Base-by-base conservation (phyloP, 495 filamentous ascomycete species). In the Pyronema domesticum region DNA sequence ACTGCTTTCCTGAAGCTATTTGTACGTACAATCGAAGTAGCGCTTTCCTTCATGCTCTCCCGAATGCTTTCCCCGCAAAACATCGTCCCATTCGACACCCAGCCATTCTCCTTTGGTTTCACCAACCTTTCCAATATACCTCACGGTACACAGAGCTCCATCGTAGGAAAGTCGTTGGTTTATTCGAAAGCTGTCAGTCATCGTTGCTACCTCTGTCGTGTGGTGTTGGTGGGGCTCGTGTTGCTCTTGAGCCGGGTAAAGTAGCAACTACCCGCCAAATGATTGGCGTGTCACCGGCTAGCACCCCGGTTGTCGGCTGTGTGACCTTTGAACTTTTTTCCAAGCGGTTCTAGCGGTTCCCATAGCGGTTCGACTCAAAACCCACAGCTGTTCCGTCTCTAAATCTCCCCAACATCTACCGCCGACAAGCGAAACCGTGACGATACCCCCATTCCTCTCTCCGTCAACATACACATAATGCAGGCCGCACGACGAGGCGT, bases 61-160 rank as follows among this genome's bases (percentile, higher is more conserved):
- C 56, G 86, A 76, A 70, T 98, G 88, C 71, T 95, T 96, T 34
- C 91, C 93, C 62, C 86, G 72, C 40, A 70, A 71, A 52, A 78
- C 71, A 61, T 94, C 83, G 68, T 96, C 91, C 93, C 93, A 98
- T 73, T 98, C 91, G 15, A 96, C 86, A 23, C 91, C 91, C 15
- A 98, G 72, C 93, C 91, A 96, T 61, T 76, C 73, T 34, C 86
- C 86, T 17, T 75, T 71, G 15, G 86, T 91, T 37, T 82, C 83
- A 51, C 77, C 72, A 14, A 98, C 79, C 37, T 71, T 64, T 46
- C 91, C 91, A 58, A 84, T 71, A 62, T 87, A 95, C 34, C 87
- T 79, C 47, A 98, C 77, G 0, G 91, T 96, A 67, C 87, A 93
- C 37, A 80, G 65, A 35, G 77, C 73, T 18, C 76, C 77, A 42